These are phyloP conservation scores for Brettanomyces bruxellensis DNA, from an alignment of 805 yeast genomes.

Conservation along the genomic window DNA sequence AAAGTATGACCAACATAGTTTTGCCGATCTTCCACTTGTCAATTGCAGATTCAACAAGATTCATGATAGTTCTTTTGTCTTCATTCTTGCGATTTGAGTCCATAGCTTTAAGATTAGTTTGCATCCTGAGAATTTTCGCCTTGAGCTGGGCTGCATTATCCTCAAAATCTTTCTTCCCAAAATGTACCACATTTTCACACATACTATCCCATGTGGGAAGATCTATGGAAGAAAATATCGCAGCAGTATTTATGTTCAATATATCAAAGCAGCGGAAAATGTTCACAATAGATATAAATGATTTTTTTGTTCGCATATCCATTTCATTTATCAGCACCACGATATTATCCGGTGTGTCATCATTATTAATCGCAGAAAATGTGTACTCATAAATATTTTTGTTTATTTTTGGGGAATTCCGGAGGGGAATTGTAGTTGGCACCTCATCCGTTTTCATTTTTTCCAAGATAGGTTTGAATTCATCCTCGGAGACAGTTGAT, in stretches of 20 bases:
- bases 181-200: no score
- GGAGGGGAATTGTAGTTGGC: background rate
- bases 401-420: constrained; percentile 18
- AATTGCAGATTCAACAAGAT: no score
- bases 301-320: no score
- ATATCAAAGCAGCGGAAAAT: no score
- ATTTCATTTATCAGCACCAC: constrained; percentile 21
- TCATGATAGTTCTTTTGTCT: no score
- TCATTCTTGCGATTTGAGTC: no score
- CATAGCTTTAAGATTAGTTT: background rate
- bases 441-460: background rate
- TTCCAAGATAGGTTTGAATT: constrained; percentile 10
- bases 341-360: constrained; percentile 20
- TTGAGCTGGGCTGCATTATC: background rate
- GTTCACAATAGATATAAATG: no score
- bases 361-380: constrained; percentile 14
- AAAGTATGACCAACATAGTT: constrained; percentile 17
- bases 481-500: constrained; percentile 17
- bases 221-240: no score
- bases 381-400: constrained; percentile 23
- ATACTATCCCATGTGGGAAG: no score
- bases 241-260: no score
- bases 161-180: background rate
- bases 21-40: constrained; percentile 5
- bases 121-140: background rate